These are phyloP conservation scores for Geotrichum cucujoidarum DNA, from an alignment of 1,139 yeast species.

Conservation along the genomic window DNA sequence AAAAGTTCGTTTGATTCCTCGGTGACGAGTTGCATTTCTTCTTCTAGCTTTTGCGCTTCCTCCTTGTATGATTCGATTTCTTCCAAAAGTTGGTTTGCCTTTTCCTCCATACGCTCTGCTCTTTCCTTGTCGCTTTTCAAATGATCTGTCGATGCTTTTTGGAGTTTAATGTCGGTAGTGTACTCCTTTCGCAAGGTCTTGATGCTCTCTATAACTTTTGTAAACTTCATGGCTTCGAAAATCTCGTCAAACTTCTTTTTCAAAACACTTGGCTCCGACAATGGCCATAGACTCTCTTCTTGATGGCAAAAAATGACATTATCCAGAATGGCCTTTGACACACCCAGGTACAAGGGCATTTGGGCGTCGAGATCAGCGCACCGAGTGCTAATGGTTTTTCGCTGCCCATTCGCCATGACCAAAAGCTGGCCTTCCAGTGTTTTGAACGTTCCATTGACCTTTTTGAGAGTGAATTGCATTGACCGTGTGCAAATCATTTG, in stretches of 20 bases:
- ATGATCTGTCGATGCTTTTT: conserved; percentile 75
- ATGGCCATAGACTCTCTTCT: conserved; percentile 95
- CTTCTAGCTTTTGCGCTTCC: conserved; percentile 49
- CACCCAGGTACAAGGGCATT: conserved; percentile 80
- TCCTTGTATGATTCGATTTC: conserved; percentile 45
- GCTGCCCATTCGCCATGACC: conserved; percentile 58
- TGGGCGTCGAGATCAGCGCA: conserved; percentile 80
- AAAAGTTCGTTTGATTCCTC: conserved; percentile 60
- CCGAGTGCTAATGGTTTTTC: conserved; percentile 72
- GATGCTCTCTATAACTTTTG: conserved; percentile 80
- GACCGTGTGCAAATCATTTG: conserved; percentile 84
- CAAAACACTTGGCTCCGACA: conserved; percentile 81
- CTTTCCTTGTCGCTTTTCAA: conserved; percentile 67
- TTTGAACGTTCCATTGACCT: conserved; percentile 67
- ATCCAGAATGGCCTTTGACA: conserved; percentile 79
- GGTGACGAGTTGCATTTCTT: conserved; percentile 50
- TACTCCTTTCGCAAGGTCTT: conserved; percentile 74
- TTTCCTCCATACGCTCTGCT: conserved; percentile 54
- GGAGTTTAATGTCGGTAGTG: conserved; percentile 63
- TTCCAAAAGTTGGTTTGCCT: conserved; percentile 44
- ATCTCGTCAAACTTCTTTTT: conserved; percentile 95
- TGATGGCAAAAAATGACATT: conserved; percentile 97
- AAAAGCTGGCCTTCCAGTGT: conserved; percentile 86
- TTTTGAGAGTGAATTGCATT: conserved; percentile 64
- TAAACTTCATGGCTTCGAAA: conserved; percentile 89